phyloP scores from a whole-genome alignment of 768 basidiomycete species.

The Lanmaoa rubissima region DNA sequence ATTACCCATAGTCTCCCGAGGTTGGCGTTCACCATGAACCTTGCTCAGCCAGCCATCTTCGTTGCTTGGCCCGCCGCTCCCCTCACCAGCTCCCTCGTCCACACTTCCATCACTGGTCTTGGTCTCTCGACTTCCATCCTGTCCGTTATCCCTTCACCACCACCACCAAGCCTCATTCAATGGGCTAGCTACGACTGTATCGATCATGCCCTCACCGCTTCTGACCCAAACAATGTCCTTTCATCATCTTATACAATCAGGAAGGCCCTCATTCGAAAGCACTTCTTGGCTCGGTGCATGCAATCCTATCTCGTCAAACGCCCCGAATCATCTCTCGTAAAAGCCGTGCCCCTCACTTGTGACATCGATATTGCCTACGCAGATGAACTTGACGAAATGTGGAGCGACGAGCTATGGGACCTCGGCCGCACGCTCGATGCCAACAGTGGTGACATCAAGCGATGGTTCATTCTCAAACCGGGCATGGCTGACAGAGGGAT shows the following conservation, averaged over 20 bases:
- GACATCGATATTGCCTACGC: conserved; percentile 84
- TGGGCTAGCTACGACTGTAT: conserved; percentile 91
- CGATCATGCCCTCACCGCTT: conserved; percentile 69
- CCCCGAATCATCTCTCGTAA: conserved; percentile 51
- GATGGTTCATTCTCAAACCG: conserved; percentile 96
- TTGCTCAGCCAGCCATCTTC: conserved; percentile 32
- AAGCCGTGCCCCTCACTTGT: conserved; percentile 71
- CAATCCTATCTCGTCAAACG: conserved; percentile 72
- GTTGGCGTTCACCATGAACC: neutral
- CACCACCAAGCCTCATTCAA: conserved; percentile 46
- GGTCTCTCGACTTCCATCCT: conserved; percentile 31
- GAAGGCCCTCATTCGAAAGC: conserved; percentile 93
- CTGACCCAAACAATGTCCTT: conserved; percentile 48
- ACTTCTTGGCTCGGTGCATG: conserved; percentile 78
- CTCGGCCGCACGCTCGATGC: conserved; percentile 60
- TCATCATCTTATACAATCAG: conserved; percentile 86
- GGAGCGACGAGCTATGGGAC: conserved; percentile 92
- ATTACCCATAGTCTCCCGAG: conserved; percentile 22
- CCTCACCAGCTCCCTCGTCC: conserved; percentile 50
- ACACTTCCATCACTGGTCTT: conserved; percentile 38
- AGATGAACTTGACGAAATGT: conserved; percentile 93
- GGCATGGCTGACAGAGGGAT: conserved; percentile 96
- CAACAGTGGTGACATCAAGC: conserved; percentile 22
- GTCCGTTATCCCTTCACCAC: conserved; percentile 22
- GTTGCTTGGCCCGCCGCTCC: conserved; percentile 56